phyloP scores from a whole-genome alignment of 208 protist genomes.

The Trypanosoma avium region DNA sequence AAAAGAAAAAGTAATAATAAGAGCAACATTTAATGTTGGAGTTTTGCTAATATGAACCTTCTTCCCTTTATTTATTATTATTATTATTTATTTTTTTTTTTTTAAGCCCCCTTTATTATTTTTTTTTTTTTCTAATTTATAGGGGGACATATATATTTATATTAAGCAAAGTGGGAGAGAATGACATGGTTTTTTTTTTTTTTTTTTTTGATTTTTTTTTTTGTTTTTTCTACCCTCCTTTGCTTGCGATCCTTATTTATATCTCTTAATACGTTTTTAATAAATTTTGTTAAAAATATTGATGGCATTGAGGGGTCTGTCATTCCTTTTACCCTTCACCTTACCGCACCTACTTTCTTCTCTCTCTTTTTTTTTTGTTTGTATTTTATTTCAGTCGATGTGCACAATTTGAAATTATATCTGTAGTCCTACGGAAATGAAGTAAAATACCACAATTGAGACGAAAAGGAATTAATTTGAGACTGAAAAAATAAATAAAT shows the following conservation, averaged over 20 bases:
- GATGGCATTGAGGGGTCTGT: too few relatives aligned
- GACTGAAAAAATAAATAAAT: too few relatives aligned
- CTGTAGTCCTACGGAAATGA: too few relatives aligned
- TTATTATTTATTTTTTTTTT: slow-evolving; percentile 5
- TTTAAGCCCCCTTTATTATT: slow-evolving; percentile 10
- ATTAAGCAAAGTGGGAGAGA: background rate
- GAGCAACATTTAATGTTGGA: too few relatives aligned
- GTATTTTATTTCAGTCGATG: too few relatives aligned
- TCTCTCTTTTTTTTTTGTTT: slow-evolving; percentile 9
- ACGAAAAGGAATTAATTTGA: too few relatives aligned
- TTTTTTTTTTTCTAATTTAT: background rate
- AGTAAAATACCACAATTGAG: too few relatives aligned
- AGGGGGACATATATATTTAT: background rate
- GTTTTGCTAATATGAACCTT: background rate
- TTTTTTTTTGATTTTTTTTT: background rate
- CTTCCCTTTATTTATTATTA: slow-evolving; percentile 1
- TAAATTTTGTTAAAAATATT: slow-evolving; percentile 1
- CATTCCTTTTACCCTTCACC: background rate
- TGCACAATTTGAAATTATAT: too few relatives aligned
- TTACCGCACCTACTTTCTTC: background rate
- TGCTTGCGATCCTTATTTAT: background rate
- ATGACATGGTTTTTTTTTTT: background rate
- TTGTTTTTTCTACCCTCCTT: slow-evolving; percentile 1
- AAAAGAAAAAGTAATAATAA: background rate
- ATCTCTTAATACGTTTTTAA: background rate